phyloP scores from a whole-genome alignment of 2,329 filamentous ascomycete species.

The Tolypocladium tropicale region DNA sequence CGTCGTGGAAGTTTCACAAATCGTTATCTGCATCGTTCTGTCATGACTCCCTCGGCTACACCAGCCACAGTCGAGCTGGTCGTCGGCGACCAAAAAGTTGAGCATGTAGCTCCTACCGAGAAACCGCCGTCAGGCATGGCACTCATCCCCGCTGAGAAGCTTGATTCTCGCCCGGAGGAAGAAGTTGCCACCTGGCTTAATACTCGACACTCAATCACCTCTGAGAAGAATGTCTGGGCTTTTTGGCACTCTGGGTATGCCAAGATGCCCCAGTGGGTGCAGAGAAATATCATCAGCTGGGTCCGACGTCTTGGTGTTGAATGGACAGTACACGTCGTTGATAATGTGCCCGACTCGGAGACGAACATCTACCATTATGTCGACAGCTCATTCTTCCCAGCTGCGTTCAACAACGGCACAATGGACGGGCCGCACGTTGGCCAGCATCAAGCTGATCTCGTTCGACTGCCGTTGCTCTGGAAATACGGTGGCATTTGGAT shows the following conservation, averaged over 20 bases:
- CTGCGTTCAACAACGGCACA: slow-evolving; percentile 27
- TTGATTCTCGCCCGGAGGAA: slow-evolving; percentile 17
- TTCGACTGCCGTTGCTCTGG: slow-evolving; percentile 30
- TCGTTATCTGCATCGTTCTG: too few species aligned
- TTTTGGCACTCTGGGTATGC: slow-evolving; percentile 28
- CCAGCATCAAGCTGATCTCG: slow-evolving; percentile 34
- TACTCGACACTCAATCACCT: slow-evolving; percentile 17
- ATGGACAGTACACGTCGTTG: slow-evolving; percentile 31
- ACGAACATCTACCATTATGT: slow-evolving; percentile 26
- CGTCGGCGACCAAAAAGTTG: not conserved
- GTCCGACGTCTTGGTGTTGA: slow-evolving; percentile 20
- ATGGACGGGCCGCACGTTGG: slow-evolving; percentile 33
- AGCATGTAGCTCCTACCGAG: not conserved
- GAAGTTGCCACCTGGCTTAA: slow-evolving; percentile 21
- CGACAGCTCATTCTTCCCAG: slow-evolving; percentile 22
- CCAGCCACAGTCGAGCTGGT: not conserved
- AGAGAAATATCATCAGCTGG: slow-evolving; percentile 27
- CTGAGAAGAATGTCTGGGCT: slow-evolving; percentile 32
- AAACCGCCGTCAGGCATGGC: not conserved
- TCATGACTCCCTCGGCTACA: not conserved
- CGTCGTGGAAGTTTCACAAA: too few species aligned
- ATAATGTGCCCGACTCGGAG: slow-evolving; percentile 22
- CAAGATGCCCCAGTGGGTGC: slow-evolving; percentile 21
- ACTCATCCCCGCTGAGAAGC: slow-evolving; percentile 2
- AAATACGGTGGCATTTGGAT: slow-evolving; percentile 32